Conservation (phyloP, 768 basidiomycete species). For the Boletus rex-veris region DNA sequence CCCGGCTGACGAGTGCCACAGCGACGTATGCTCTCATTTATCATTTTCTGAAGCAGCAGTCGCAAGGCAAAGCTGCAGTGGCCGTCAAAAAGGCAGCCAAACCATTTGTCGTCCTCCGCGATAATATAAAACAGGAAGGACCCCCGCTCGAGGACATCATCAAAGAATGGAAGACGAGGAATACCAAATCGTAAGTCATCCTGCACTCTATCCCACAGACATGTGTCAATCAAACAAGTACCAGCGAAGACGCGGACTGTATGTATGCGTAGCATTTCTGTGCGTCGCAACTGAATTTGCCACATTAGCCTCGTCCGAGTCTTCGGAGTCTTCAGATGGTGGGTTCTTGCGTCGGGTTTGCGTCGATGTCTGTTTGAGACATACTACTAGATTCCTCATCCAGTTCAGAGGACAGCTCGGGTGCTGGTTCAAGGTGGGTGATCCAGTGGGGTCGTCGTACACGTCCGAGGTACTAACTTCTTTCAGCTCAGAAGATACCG, state of each 20-base stretch:
- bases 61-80: slow-evolving; percentile 67
- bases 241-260: slow-evolving; percentile 21
- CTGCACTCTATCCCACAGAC: not conserved
- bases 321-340: slow-evolving; percentile 28
- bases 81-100: slow-evolving; percentile 74
- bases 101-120: slow-evolving; percentile 56
- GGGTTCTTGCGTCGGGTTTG: not conserved
- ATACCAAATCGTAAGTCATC: slow-evolving; percentile 30
- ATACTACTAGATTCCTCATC: slow-evolving; percentile 16
- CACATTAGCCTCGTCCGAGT: slow-evolving; percentile 21
- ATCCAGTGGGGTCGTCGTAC: not conserved
- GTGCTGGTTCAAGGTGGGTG: slow-evolving; percentile 27
- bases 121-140: slow-evolving; percentile 44
- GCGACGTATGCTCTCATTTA: slow-evolving; percentile 77
- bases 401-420: slow-evolving; percentile 21
- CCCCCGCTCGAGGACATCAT: slow-evolving; percentile 65
- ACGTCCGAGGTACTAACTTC: slow-evolving; percentile 5
- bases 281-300: slow-evolving; percentile 7
- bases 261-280: slow-evolving; percentile 10
- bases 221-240: slow-evolving; percentile 5
- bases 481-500: slow-evolving; percentile 17
- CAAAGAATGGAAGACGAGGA: slow-evolving; percentile 53
- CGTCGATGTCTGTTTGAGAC: not conserved
- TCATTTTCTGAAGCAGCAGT: slow-evolving; percentile 62
- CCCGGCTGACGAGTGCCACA: slow-evolving; percentile 27